Conservation (phyloP, 2,329 filamentous ascomycete genomes). For the Scolecobasidium constrictum region DNA sequence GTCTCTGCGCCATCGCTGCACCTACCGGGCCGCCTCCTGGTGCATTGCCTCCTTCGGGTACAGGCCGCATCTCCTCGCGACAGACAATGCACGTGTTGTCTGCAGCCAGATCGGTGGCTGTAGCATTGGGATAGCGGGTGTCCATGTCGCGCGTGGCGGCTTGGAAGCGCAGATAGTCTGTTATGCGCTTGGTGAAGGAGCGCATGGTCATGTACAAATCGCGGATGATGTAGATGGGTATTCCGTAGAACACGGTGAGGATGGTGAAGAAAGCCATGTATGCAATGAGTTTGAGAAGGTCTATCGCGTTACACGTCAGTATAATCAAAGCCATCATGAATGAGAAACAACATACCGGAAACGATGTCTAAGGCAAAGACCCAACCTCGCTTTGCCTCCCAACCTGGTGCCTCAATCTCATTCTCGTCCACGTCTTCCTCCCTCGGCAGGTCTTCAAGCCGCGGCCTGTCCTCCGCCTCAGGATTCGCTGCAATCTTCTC, state of each 20-base stretch:
- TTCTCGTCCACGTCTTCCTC: conserved; percentile 80
- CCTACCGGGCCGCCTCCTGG: conserved; percentile 17
- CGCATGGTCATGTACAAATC: conserved; percentile 90
- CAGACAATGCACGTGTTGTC: conserved; percentile 98
- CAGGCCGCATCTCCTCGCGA: conserved; percentile 80
- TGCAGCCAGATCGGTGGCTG: conserved; percentile 67
- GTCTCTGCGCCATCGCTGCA: conserved; percentile 59
- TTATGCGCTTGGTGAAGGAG: conserved; percentile 82
- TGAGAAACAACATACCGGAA: conserved; percentile 46
- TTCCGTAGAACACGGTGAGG: conserved; percentile 83
- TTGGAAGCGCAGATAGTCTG: conserved; percentile 79
- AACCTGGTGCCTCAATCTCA: conserved; percentile 89
- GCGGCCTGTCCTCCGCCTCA: conserved; percentile 26
- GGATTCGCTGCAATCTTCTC: conserved; percentile 21
- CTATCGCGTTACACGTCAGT: conserved; percentile 31
- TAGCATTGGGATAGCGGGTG: conserved; percentile 78
- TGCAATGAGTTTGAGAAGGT: conserved; percentile 82
- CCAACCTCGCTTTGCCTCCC: conserved; percentile 93
- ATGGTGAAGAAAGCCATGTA: conserved; percentile 91
- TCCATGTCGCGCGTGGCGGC: conserved; percentile 94
- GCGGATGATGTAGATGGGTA: conserved; percentile 93
- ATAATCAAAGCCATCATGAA: conserved; percentile 8
- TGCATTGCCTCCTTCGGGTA: conserved; percentile 25
- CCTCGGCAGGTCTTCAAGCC: conserved; percentile 39
- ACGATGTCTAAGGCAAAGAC: conserved; percentile 78